Base-by-base conservation (phyloP, 2,329 filamentous ascomycete species). In the Sporothrix variecibatus region DNA sequence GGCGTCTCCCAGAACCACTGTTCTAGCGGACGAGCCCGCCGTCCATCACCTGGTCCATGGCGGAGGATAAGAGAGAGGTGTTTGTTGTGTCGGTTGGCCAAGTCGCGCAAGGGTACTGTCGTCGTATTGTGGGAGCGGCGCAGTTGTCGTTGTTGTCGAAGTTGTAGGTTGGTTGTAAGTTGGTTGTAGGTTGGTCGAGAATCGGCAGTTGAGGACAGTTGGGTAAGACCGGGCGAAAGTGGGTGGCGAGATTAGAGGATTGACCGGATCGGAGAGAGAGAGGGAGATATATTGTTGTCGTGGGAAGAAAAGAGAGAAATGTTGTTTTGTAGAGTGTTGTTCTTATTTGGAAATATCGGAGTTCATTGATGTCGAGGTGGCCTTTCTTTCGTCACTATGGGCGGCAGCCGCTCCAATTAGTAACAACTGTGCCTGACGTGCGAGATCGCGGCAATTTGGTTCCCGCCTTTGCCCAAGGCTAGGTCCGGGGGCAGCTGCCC, bases 1-100 rank as follows among this genome's bases (percentile, higher is more conserved):
- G 96, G 96, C 93, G 98, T 98, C 83, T 99, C 96, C 88, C 94
- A 98, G 83, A 98, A 98, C 96, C 96, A 99, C 78, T 77, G 92
- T 83, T 98, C 96, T 8, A 99, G 88, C 58, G 95, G 96, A 97
- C 86, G 72, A 87, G 86, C 75, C 87, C 89, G 78, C 87, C 88
- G 75, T 74, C 76, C 62, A 84, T 83, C 81, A 90, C 86, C 79
- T 88, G 87, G 77, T 90, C 87, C 88, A 90, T 90, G 75, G 46
- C 76, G 72, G 68, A 9, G 17, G 31, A 40, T 26, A n/a, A 40
- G 26, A 34, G n/a, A 11, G 34, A n/a, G 6, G 15, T 20, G 40
- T 49, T 20, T 11, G 46, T 4, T 28, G 26, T n/a, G 65, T 7
- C 43, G 62, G 11, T 15, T n/a, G n/a, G 62, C 1, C 3, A 15